Evolutionary conservation across 192 early-diverging fungal genomes (phyloP).

Genomic region (Coemansia nantahalensis): DNA sequence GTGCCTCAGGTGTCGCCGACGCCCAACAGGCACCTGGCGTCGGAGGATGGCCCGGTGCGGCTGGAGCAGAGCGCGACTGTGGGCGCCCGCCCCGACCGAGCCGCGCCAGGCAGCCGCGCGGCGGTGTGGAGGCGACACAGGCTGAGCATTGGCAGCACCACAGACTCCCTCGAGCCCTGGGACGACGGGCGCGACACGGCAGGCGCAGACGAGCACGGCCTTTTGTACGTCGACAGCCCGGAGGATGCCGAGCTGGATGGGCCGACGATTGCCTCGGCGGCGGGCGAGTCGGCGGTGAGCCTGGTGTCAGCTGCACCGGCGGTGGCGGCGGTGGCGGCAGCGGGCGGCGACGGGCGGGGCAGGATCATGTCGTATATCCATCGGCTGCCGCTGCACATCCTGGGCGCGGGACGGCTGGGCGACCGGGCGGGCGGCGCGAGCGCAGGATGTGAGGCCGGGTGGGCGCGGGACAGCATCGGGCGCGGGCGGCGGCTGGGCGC

Average conservation of each 20-base stretch:
- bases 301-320: neutral
- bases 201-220: neutral
- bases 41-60: neutral
- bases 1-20: neutral
- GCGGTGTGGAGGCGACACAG: neutral
- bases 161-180: neutral
- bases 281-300: neutral
- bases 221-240: neutral
- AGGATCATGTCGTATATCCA: slow-evolving; percentile 5
- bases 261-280: too few relatives aligned
- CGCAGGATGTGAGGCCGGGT: neutral
- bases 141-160: neutral
- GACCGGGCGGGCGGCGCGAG: neutral
- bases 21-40: neutral
- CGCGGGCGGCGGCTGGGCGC: neutral
- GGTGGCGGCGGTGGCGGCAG: neutral
- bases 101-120: neutral
- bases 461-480: neutral
- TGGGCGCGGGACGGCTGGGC: slow-evolving; percentile 6
- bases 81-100: neutral
- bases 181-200: too few relatives aligned
- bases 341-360: neutral
- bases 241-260: neutral
- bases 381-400: slow-evolving; percentile 20
- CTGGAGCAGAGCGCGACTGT: slow-evolving; percentile 1